Percentiles rank a stretch among this genome's conserved stretches.
Conservation (phyloP, 2,329 filamentous ascomycete genomes). For the Fusarium redolens region DNA sequence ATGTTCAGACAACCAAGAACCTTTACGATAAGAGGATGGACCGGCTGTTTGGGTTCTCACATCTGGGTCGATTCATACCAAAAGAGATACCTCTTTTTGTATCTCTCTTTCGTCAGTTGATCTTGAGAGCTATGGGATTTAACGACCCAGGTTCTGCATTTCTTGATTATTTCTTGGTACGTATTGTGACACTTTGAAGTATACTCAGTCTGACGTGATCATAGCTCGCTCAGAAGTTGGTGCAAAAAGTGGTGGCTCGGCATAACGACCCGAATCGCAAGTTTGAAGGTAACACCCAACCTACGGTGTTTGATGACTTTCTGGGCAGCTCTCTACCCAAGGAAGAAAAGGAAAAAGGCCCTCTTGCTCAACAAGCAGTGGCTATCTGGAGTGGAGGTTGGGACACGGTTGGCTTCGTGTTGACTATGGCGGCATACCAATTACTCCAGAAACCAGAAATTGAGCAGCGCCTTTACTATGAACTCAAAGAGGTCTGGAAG, state of each 20-base stretch:
- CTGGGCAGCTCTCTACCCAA: not conserved
- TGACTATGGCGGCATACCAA: slow-evolving; percentile 1
- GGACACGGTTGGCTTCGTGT: slow-evolving; percentile 1
- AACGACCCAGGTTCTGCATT: slow-evolving; percentile 4
- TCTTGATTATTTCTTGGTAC: not conserved
- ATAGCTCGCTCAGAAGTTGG: not conserved
- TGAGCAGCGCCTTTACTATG: not conserved
- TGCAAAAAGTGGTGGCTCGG: not conserved
- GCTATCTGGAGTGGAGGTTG: slow-evolving; percentile 9
- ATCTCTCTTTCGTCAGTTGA: not conserved
- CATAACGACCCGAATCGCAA: not conserved
- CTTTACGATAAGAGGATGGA: slow-evolving; percentile 3
- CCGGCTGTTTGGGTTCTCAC: not conserved
- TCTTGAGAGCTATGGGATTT: not conserved
- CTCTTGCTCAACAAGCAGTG: slow-evolving; percentile 5
- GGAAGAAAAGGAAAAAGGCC: not conserved
- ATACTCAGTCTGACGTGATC: not conserved
- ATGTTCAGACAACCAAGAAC: not conserved
- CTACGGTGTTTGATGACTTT: slow-evolving; percentile 2
- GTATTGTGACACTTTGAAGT: not conserved
- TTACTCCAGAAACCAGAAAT: not conserved
- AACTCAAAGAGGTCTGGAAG: not conserved
- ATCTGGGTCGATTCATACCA: slow-evolving; percentile 2
- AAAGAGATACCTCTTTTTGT: not conserved
- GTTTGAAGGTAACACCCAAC: not conserved